Percentiles rank a stretch among this genome's conserved stretches.
Conservation (phyloP, 2,329 filamentous ascomycete species). For the Beauveria sp. region DNA sequence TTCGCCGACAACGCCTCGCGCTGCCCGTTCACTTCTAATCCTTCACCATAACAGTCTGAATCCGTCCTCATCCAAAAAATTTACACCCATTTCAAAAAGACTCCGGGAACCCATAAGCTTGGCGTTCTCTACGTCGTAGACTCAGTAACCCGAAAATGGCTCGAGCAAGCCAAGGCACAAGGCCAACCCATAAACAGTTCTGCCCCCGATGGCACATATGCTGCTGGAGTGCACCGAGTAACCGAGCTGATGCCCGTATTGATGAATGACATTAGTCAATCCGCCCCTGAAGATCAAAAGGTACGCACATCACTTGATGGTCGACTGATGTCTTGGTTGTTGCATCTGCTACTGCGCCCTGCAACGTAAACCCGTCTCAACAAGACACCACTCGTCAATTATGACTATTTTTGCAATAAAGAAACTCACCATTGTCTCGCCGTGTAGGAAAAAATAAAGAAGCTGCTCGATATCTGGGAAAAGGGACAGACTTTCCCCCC, state of each 20-base stretch:
- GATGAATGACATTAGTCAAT: slow-evolving; percentile 91
- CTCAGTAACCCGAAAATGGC: slow-evolving; percentile 97
- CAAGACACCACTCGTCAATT: slow-evolving; percentile 18
- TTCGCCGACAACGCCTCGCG: neutral
- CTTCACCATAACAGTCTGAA: slow-evolving; percentile 59
- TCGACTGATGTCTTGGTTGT: slow-evolving; percentile 20
- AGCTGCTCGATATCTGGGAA: slow-evolving; percentile 96
- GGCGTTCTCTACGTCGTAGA: slow-evolving; percentile 99
- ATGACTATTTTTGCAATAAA: slow-evolving; percentile 9
- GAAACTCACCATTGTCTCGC: slow-evolving; percentile 20
- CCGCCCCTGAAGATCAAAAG: slow-evolving; percentile 91
- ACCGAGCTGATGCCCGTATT: slow-evolving; percentile 88
- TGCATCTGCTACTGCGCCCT: slow-evolving; percentile 16
- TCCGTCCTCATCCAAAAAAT: slow-evolving; percentile 93
- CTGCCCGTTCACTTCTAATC: neutral
- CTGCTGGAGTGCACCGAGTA: slow-evolving; percentile 91
- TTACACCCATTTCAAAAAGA: slow-evolving; percentile 94
- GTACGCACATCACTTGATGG: slow-evolving; percentile 52
- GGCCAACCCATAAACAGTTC: slow-evolving; percentile 74
- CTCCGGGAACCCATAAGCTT: slow-evolving; percentile 90
- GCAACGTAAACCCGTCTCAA: neutral
- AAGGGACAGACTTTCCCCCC: slow-evolving; percentile 85
- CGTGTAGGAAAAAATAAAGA: slow-evolving; percentile 84
- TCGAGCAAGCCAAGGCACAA: slow-evolving; percentile 84
- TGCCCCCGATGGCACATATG: slow-evolving; percentile 86